A percentile compares a stretch with the other conserved stretches of the same genome.
phyloP scores from a whole-genome alignment of 148 eudicot species.

The Arctostaphylos glauca region DNA sequence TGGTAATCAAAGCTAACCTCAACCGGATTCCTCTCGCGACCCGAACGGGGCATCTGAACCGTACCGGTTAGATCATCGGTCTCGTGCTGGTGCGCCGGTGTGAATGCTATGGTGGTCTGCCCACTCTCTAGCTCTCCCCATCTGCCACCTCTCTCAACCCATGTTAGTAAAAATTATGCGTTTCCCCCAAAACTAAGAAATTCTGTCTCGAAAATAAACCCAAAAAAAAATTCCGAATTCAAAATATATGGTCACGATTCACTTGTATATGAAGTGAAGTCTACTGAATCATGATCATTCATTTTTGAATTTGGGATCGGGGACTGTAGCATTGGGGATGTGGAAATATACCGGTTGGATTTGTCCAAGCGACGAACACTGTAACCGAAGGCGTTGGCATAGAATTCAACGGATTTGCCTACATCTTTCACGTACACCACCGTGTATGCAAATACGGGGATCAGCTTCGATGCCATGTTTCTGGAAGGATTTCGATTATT shows the following conservation, averaged over 20 bases:
- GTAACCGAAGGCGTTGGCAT: slow-evolving; percentile 75
- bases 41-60: slow-evolving; percentile 39
- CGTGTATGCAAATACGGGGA: slow-evolving; percentile 72
- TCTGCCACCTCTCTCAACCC: slow-evolving; percentile 24
- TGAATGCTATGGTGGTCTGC: slow-evolving; percentile 83
- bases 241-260: no score
- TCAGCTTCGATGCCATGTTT: slow-evolving; percentile 51
- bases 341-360: slow-evolving; percentile 44
- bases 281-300: no score
- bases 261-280: no score
- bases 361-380: slow-evolving; percentile 70
- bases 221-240: no score
- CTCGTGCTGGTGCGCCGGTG: slow-evolving; percentile 83
- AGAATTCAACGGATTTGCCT: slow-evolving; percentile 70
- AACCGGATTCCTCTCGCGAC: slow-evolving; percentile 46
- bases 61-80: slow-evolving; percentile 79
- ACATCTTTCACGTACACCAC: slow-evolving; percentile 86
- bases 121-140: slow-evolving; percentile 96
- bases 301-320: no score
- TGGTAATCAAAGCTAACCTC: slow-evolving; percentile 77
- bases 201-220: no score
- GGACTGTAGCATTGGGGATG: no score
- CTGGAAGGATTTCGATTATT: neutral
- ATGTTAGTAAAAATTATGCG: no score
- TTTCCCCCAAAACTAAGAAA: no score